Conservation (phyloP, 306 rosid genomes). For the Pachyrhizus erosus region DNA sequence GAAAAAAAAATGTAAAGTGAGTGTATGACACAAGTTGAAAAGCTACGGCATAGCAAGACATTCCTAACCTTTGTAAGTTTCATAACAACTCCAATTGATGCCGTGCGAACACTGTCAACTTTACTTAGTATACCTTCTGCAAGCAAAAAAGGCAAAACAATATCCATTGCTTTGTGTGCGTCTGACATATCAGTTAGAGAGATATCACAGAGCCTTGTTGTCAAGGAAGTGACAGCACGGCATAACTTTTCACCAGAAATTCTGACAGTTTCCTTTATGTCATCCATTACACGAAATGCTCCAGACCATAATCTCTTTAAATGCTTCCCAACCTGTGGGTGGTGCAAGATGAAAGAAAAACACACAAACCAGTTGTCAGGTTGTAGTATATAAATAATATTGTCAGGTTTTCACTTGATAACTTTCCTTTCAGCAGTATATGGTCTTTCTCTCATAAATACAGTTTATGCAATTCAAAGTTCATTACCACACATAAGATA, state of each 20-base stretch:
- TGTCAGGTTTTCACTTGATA: constrained; percentile 11
- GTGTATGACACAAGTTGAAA: constrained; percentile 21
- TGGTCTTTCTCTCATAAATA: background rate
- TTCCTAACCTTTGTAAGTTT: constrained; percentile 91
- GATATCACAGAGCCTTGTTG: constrained; percentile 89
- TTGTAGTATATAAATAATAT: constrained; percentile 13
- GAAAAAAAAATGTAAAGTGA: background rate
- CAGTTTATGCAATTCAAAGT: background rate
- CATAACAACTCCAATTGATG: constrained; percentile 89
- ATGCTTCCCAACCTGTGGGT: constrained; percentile 76
- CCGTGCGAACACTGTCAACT: constrained; percentile 88
- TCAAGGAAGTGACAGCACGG: constrained; percentile 73
- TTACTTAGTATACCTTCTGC: constrained; percentile 92
- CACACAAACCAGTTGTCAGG: constrained; percentile 16
- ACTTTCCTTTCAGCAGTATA: constrained; percentile 3
- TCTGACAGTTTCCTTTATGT: constrained; percentile 94
- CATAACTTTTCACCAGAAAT: constrained; percentile 89
- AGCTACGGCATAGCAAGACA: constrained; percentile 18
- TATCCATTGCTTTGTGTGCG: constrained; percentile 86
- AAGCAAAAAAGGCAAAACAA: constrained; percentile 89
- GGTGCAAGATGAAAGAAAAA: constrained; percentile 32
- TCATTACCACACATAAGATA: background rate
- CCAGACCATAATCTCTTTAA: constrained; percentile 79
- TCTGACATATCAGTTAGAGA: constrained; percentile 76
- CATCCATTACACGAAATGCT: constrained; percentile 96